These are phyloP conservation scores for Seiridium unicorne DNA, from an alignment of 2,329 filamentous ascomycete genomes.

Conservation along the genomic window DNA sequence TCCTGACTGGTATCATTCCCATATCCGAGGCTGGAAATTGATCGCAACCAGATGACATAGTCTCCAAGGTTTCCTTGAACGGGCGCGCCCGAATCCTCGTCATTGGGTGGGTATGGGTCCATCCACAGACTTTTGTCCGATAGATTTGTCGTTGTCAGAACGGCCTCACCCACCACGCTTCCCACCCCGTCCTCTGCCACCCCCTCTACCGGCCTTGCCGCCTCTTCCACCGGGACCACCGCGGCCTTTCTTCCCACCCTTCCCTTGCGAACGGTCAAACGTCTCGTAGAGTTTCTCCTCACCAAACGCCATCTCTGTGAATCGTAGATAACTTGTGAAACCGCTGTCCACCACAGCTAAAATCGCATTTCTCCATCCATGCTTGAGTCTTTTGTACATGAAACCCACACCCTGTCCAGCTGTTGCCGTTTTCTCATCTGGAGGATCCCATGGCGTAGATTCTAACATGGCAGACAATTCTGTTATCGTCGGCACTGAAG, in stretches of 20 bases:
- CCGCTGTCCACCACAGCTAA: conserved; percentile 89
- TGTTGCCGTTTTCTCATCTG: conserved; percentile 37
- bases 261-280: conserved; percentile 36
- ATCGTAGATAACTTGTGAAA: conserved; percentile 80
- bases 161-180: conserved; percentile 10
- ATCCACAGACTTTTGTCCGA: too few species aligned
- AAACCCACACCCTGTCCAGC: conserved; percentile 28
- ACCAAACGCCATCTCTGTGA: conserved; percentile 78
- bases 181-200: conserved; percentile 16
- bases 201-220: conserved; percentile 13
- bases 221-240: conserved; percentile 14
- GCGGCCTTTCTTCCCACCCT: conserved; percentile 19
- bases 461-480: conserved; percentile 72
- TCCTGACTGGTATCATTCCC: too few species aligned
- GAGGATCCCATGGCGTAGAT: conserved; percentile 69
- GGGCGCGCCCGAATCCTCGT: too few species aligned
- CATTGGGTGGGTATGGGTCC: too few species aligned
- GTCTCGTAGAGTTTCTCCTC: conserved; percentile 70
- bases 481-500: conserved; percentile 68
- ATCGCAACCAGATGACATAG: too few species aligned
- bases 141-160: background rate
- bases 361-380: conserved; percentile 80
- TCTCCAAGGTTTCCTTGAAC: too few species aligned
- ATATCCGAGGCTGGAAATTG: too few species aligned
- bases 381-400: conserved; percentile 76